Evolutionary conservation across 495 filamentous ascomycete genomes (phyloP), one percentile per base, ranked within the genome.

Genomic region (Penicillium paradoxum): DNA sequence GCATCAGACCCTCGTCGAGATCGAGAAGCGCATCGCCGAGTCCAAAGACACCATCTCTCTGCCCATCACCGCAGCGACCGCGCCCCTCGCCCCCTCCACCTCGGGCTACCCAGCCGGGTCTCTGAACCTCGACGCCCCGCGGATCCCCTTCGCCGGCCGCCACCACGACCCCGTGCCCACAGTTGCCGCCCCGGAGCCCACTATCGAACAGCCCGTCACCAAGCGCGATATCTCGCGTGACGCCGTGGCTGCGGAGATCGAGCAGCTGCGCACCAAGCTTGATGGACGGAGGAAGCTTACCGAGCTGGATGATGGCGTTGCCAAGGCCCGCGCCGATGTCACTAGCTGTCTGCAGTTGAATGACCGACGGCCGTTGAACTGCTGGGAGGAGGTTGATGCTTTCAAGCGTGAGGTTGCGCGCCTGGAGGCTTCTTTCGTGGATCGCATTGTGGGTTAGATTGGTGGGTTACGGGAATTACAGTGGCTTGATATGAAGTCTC

Each of bases 291-390:
- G 83, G 64, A 85, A 88, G 73, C 62, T 97, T 50, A 73, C 79
- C 17, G 76, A 84, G 56, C 52, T 81, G 47, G 83, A 85, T 68
- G 80, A 83, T 52, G 77, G 72, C 42, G 80, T 96, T 24, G 80
- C 87, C 67, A 77, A 76, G 68, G 91, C 95, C 32, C 87, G 86
- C 65, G 73, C 79, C 52, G 80, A 85, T 54, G 86, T 98, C 43
- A 82, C 93, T 54, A 78, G 80, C 41, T 98, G 93, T 69, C 75
- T 98, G 76, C 74, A 86, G 57, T 76, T 83, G 64, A 87, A 97
- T 73, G 92, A 97, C 63, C 76, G 91, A 45, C 79, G 90, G 71
- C 95, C 93, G 65, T 71, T 98, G 66, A 85, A 97, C 77, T 98
- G 93, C 79, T 97, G 89, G 86, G 79, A 83, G 69, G 95, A 98